These are phyloP conservation scores for Lasiodiplodia sp. DNA, from an alignment of 2,329 filamentous ascomycete genomes.

Conservation along the genomic window DNA sequence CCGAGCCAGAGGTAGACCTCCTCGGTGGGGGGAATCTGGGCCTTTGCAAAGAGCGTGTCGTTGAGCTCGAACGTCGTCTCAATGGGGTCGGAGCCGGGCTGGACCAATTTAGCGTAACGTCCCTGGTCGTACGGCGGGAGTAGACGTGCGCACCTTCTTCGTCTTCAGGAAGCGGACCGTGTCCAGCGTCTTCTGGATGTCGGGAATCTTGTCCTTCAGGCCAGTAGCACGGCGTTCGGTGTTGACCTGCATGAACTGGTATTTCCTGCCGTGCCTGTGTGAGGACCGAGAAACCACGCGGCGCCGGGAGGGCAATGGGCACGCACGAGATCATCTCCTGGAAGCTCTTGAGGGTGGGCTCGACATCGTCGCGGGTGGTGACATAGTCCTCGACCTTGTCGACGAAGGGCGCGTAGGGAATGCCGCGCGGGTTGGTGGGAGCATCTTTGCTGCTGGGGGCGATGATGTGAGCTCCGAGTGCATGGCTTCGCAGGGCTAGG, in stretches of 20 bases:
- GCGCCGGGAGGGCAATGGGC: slow-evolving; percentile 32
- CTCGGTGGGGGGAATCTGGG: slow-evolving; percentile 79
- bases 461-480: neutral
- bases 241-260: slow-evolving; percentile 99
- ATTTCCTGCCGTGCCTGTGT: slow-evolving; percentile 71
- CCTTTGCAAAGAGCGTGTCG: slow-evolving; percentile 92
- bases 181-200: slow-evolving; percentile 95
- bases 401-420: slow-evolving; percentile 84
- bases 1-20: slow-evolving; percentile 99
- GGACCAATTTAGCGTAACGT: slow-evolving; percentile 48
- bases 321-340: slow-evolving; percentile 91
- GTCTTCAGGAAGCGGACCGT: slow-evolving; percentile 85
- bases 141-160: slow-evolving; percentile 65
- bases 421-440: slow-evolving; percentile 79
- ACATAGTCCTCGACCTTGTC: slow-evolving; percentile 91
- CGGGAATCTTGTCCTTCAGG: slow-evolving; percentile 92
- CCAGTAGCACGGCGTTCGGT: slow-evolving; percentile 82
- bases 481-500: neutral
- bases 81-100: slow-evolving; percentile 69
- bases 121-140: neutral
- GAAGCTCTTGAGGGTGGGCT: slow-evolving; percentile 80
- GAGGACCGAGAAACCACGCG: neutral
- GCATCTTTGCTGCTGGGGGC: slow-evolving; percentile 49
- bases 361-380: slow-evolving; percentile 77
- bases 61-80: slow-evolving; percentile 96